A percentile compares a stretch with the other conserved stretches of the same genome.
Conservation (phyloP, 1,139 yeast species). For the Candida sanyaensis region DNA sequence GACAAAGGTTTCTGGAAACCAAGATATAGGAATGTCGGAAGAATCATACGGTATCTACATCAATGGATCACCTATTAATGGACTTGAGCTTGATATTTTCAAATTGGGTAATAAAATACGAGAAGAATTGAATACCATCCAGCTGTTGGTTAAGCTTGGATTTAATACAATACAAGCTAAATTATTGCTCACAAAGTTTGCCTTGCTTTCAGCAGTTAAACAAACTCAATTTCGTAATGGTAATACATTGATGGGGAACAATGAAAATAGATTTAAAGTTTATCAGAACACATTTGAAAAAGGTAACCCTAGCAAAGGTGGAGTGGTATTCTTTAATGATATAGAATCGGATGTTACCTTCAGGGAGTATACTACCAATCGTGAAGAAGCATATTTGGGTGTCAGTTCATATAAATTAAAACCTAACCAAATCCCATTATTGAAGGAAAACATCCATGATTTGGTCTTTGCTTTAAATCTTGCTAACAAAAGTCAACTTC, state of each 20-base stretch:
- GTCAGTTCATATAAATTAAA: constrained; percentile 26
- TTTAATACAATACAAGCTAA: constrained; percentile 37
- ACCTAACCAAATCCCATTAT: constrained; percentile 67
- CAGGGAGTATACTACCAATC: constrained; percentile 42
- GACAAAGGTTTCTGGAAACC: constrained; percentile 27
- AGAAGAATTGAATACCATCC: constrained; percentile 36
- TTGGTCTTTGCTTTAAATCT: constrained; percentile 71
- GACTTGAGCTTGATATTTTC: constrained; percentile 45
- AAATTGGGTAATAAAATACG: constrained; percentile 35
- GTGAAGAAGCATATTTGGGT: constrained; percentile 40
- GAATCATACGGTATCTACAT: constrained; percentile 56
- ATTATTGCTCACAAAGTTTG: constrained; percentile 44
- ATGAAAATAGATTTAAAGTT: constrained; percentile 40
- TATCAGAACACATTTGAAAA: constrained; percentile 32
- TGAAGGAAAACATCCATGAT: constrained; percentile 76
- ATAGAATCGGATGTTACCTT: constrained; percentile 66
- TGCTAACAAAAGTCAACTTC: constrained; percentile 48
- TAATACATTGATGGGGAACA: constrained; percentile 33
- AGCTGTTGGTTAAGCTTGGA: constrained; percentile 35
- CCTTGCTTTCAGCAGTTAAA: constrained; percentile 39
- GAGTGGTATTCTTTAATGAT: constrained; percentile 76
- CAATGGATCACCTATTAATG: constrained; percentile 59
- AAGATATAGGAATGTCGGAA: constrained; percentile 32
- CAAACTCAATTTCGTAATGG: constrained; percentile 39
- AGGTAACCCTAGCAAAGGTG: constrained; percentile 26